Base-by-base conservation (phyloP, 768 basidiomycete genomes). In the Scleroderma bovista region DNA sequence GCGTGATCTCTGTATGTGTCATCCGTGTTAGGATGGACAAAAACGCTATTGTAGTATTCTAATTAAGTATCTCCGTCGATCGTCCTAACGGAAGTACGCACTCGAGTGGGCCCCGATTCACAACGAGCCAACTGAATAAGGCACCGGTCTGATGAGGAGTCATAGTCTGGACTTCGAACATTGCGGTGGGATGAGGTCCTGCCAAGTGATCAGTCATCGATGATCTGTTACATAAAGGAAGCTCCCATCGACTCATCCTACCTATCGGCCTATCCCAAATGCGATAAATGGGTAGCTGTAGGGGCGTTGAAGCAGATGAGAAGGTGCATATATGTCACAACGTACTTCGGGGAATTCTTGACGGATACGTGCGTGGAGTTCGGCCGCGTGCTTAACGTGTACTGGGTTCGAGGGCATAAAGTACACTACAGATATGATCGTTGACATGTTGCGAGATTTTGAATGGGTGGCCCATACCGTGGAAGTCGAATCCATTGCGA, bases 121-220 rank as follows among this genome's bases (percentile, higher is more conserved):
- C 80, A 16, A 73, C 77, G 16, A 86, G 74, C 78, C 79, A 88
- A 4, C 79, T 72, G 59, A 87, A 86, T 12, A 88, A 64, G 2
- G 82, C 75, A 1, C 86, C 85, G 0, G 81, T 85, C 59, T 86
- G 79, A 56, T 80, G 81, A 10, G 84, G 84, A 29, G 57, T 79
- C 63, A 81, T 80, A 1, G 78, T 79, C 59, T 87, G 79, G 51
- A 86, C 75, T 60, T 87, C 78, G 58, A 86, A 87, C 83, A 86
- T 86, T 7, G 81, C 75, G 9, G 77, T 78, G 0, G 85, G 80
- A 55, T 87, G 86, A 0, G 83, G 86, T 71, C 83, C 84, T 66
- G 53, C n/a, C n/a, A n/a, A n/a, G n/a, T n/a, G n/a, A n/a, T n/a
- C n/a, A 19, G 29, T 13, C 5, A 6, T 8, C 38, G 15, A 44